phyloP scores from a whole-genome alignment of 2,329 filamentous ascomycete species.

The Alternaria sp. region DNA sequence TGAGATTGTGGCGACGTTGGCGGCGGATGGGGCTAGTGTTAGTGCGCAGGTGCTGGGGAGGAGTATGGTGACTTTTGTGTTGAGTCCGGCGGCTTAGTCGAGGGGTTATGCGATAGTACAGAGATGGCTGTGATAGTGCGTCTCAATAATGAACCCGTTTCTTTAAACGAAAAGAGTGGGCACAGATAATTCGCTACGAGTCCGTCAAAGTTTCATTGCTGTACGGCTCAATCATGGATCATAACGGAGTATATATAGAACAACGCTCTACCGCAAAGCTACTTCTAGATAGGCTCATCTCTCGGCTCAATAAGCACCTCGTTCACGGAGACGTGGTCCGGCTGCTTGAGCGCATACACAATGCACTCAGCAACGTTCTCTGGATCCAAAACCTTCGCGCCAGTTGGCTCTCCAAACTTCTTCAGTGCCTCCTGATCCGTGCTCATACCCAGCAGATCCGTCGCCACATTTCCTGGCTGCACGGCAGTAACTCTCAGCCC shows the following conservation, averaged over 20 bases:
- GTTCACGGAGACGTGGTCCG: constrained; percentile 77
- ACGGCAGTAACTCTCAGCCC: constrained; percentile 76
- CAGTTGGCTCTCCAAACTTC: constrained; percentile 77
- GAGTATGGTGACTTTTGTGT: constrained; percentile 37
- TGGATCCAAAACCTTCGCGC: constrained; percentile 75
- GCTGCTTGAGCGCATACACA: constrained; percentile 76
- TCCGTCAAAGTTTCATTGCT: background rate
- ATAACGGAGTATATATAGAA: background rate
- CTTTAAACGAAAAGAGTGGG: background rate
- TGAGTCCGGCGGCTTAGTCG: constrained; percentile 10
- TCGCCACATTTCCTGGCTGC: constrained; percentile 78
- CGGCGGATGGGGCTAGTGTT: constrained; percentile 27
- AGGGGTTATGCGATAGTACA: background rate
- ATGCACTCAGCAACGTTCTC: constrained; percentile 76
- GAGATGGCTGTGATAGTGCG: background rate
- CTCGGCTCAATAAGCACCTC: constrained; percentile 70
- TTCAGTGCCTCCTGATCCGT: constrained; percentile 78
- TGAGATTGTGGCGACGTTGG: constrained; percentile 15
- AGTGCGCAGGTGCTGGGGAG: constrained; percentile 30
- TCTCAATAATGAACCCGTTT: too few species aligned
- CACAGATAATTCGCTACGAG: background rate
- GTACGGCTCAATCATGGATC: background rate
- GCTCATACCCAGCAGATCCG: constrained; percentile 75
- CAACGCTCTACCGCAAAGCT: too few species aligned
- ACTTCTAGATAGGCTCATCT: constrained; percentile 42